Conservation (phyloP, 2,329 filamentous ascomycete species). For the Lomentospora prolificans region DNA sequence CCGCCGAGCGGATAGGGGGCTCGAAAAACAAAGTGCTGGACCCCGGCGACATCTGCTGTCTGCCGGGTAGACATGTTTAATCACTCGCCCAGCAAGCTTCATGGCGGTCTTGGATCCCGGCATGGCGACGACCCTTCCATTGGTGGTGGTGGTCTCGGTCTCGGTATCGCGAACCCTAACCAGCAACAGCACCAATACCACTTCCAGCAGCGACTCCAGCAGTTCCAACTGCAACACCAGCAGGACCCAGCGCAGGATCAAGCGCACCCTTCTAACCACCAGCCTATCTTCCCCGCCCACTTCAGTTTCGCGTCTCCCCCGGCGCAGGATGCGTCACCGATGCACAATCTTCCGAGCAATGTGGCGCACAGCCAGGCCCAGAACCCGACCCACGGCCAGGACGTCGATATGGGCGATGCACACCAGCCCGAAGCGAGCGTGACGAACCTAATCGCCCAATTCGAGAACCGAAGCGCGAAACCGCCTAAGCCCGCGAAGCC, state of each 20-base stretch:
- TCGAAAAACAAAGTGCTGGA: conserved; percentile 3
- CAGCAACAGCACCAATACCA: conserved; percentile 3
- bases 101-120: conserved; percentile 8
- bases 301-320: background rate
- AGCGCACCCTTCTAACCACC: background rate
- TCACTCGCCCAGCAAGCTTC: conserved; percentile 7
- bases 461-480: conserved; percentile 10
- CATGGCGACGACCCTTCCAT: conserved; percentile 5
- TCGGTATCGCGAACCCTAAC: conserved; percentile 3
- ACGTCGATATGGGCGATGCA: conserved; percentile 1
- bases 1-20: conserved; percentile 1
- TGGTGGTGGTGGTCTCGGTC: background rate
- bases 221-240: conserved; percentile 1
- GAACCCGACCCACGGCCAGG: background rate
- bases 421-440: conserved; percentile 6
- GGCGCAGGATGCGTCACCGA: conserved; percentile 1
- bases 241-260: conserved; percentile 1
- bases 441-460: conserved; percentile 11
- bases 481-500: conserved; percentile 6
- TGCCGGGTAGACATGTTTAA: conserved; percentile 9
- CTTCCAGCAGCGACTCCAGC: background rate
- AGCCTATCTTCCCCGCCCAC: background rate
- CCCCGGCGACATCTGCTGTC: conserved; percentile 7
- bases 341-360: background rate
- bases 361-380: background rate